phyloP scores from a whole-genome alignment of 129 eudicot genomes.

The Helichrysum umbraculigerum region DNA sequence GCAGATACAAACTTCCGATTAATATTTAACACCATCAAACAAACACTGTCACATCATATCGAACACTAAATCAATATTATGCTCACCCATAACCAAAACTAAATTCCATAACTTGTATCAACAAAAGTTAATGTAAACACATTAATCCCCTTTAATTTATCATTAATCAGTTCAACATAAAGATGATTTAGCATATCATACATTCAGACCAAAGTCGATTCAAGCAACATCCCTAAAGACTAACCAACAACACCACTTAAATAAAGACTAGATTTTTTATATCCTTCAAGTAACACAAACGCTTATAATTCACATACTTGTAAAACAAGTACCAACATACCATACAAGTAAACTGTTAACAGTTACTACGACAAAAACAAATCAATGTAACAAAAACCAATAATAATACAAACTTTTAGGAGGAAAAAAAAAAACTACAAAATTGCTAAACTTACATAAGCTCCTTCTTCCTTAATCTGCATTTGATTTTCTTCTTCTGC shows the following conservation, averaged over 20 bases:
- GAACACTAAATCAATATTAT: not conserved
- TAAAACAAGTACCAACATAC: not conserved
- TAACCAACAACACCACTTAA: not conserved
- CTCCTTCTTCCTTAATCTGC: constrained; percentile 51
- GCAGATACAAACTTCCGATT: not conserved
- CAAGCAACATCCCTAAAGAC: not conserved
- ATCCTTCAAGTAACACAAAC: not conserved
- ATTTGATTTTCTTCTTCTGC: constrained; percentile 50
- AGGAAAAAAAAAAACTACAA: no score
- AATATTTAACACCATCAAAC: not conserved
- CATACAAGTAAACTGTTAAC: not conserved
- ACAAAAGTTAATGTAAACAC: not conserved
- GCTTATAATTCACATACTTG: not conserved
- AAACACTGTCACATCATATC: not conserved
- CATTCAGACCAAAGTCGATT: no score
- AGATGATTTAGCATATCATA: not conserved
- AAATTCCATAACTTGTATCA: not conserved
- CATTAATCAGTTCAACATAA: not conserved
- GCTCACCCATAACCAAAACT: not conserved
- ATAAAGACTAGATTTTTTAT: not conserved
- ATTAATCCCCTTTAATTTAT: not conserved
- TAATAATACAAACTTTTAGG: no score
- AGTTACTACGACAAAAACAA: not conserved
- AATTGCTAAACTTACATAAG: constrained; percentile 54
- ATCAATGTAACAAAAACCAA: no score